Percentiles rank a stretch among this genome's conserved stretches.
These are phyloP conservation scores for Talaromyces adpressus DNA, from an alignment of 495 filamentous ascomycete species.

Conservation along the genomic window DNA sequence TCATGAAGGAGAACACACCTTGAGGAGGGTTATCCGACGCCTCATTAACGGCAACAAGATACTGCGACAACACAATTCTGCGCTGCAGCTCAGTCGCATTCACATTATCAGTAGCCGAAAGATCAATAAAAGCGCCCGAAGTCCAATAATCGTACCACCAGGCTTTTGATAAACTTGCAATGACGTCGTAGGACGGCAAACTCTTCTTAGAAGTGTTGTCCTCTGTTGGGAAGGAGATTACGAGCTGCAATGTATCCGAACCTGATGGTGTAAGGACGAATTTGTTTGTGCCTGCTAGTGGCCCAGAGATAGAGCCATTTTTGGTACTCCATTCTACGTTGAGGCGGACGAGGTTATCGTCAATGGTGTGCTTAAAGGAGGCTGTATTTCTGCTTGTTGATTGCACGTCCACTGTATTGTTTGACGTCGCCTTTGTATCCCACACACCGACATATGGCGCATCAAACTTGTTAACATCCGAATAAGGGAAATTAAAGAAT, in stretches of 20 bases:
- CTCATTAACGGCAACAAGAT: slow-evolving; percentile 12
- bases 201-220: not conserved
- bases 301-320: not conserved
- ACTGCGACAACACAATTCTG: slow-evolving; percentile 13
- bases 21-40: slow-evolving; percentile 15
- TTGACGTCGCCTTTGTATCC: not conserved
- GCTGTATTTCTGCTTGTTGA: not conserved
- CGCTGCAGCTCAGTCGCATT: slow-evolving; percentile 7
- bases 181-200: not conserved
- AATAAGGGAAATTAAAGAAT: not conserved
- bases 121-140: not conserved
- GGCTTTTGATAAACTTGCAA: not conserved
- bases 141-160: not conserved
- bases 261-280: not conserved
- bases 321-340: not conserved
- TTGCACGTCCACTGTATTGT: not conserved
- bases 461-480: not conserved
- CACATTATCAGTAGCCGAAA: not conserved
- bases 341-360: not conserved
- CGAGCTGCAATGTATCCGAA: not conserved
- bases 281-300: not conserved
- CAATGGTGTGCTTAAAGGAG: not conserved
- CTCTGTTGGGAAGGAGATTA: not conserved
- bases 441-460: not conserved
- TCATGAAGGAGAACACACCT: not conserved